Conservation (phyloP, 2,329 filamentous ascomycete species). For the Cordyceps cicadae region DNA sequence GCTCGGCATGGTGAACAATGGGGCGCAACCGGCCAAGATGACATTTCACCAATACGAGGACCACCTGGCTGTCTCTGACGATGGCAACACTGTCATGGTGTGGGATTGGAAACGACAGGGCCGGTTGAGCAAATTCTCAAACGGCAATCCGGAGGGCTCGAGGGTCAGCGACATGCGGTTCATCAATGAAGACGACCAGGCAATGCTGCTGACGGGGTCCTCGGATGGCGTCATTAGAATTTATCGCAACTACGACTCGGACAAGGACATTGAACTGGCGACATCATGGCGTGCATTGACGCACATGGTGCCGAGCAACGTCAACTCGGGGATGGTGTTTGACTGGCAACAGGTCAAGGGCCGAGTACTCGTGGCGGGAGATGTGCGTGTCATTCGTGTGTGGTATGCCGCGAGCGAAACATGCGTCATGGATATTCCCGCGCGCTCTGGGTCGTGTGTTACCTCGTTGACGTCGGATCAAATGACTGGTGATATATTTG, state of each 20-base stretch:
- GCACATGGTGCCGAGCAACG: slow-evolving; percentile 87
- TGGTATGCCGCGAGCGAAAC: slow-evolving; percentile 95
- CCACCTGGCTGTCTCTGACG: slow-evolving; percentile 87
- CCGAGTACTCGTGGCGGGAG: slow-evolving; percentile 87
- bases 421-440: slow-evolving; percentile 87
- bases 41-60: slow-evolving; percentile 97
- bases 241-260: slow-evolving; percentile 82
- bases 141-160: slow-evolving; percentile 84
- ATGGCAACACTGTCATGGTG: slow-evolving; percentile 79
- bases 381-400: slow-evolving; percentile 88
- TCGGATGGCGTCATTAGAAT: slow-evolving; percentile 92
- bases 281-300: slow-evolving; percentile 87
- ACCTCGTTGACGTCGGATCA: slow-evolving; percentile 95
- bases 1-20: slow-evolving; percentile 77
- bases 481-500: slow-evolving; percentile 93
- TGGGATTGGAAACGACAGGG: slow-evolving; percentile 86
- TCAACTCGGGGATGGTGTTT: slow-evolving; percentile 91
- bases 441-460: slow-evolving; percentile 88
- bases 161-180: slow-evolving; percentile 93
- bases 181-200: slow-evolving; percentile 97
- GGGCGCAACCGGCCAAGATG: slow-evolving; percentile 83
- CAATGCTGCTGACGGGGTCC: slow-evolving; percentile 86
- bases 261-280: slow-evolving; percentile 70
- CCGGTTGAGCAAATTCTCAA: slow-evolving; percentile 77
- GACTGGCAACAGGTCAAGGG: slow-evolving; percentile 99